Conservation (phyloP, 2,329 filamentous ascomycete genomes). For the Pseudogymnoascus sp. region DNA sequence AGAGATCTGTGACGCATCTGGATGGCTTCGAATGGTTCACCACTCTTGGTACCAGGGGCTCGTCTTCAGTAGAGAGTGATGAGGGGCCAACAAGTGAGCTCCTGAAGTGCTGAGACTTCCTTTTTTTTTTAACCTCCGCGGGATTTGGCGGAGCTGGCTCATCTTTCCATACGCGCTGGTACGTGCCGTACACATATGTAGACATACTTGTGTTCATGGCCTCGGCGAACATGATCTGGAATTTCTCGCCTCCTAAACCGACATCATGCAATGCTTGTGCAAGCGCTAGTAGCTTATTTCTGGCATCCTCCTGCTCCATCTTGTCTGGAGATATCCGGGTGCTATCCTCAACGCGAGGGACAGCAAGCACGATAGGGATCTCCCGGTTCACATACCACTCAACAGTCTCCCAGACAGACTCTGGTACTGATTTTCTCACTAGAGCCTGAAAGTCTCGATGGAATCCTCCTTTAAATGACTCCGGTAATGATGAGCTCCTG, state of each 20-base stretch:
- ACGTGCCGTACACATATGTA: slow-evolving; percentile 54
- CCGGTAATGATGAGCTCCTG: slow-evolving; percentile 27
- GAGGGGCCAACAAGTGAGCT: slow-evolving; percentile 18
- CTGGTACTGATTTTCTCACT: slow-evolving; percentile 55
- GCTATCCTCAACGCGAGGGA: slow-evolving; percentile 17
- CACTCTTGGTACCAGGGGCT: slow-evolving; percentile 26
- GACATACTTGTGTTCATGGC: slow-evolving; percentile 61
- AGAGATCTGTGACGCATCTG: slow-evolving; percentile 52
- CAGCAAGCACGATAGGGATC: slow-evolving; percentile 42
- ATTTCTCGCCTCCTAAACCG: slow-evolving; percentile 61
- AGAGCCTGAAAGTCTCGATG: slow-evolving; percentile 56
- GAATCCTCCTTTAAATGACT: slow-evolving; percentile 43
- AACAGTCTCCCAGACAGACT: slow-evolving; percentile 46
- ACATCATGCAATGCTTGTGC: slow-evolving; percentile 55
- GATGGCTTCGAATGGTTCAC: slow-evolving; percentile 36
- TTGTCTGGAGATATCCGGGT: slow-evolving; percentile 17
- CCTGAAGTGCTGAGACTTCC: slow-evolving; percentile 15
- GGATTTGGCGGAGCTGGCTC: neutral
- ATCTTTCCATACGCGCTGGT: slow-evolving; percentile 52
- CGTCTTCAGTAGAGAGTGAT: slow-evolving; percentile 7
- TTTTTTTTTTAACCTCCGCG: neutral
- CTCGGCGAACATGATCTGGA: slow-evolving; percentile 65
- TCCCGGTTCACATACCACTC: slow-evolving; percentile 46
- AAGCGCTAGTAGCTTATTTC: slow-evolving; percentile 47
- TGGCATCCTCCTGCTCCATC: slow-evolving; percentile 32